Percentiles rank a stretch among this genome's conserved stretches.
phyloP scores from a whole-genome alignment of 495 filamentous ascomycete genomes.

The Trichoderma gamsii region DNA sequence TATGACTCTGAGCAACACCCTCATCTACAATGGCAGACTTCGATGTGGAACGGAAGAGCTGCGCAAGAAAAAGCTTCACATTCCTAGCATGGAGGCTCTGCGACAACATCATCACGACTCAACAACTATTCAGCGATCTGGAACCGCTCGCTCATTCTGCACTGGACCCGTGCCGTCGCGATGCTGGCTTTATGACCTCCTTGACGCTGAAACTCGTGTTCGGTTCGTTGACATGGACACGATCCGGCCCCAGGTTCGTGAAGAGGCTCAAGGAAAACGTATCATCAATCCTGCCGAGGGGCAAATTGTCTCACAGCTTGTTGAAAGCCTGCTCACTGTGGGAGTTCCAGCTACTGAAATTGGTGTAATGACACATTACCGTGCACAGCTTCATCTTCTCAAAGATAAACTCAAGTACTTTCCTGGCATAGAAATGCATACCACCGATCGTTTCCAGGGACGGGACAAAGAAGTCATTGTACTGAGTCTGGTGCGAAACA shows the following conservation, averaged over 20 bases:
- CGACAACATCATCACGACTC: conserved; percentile 44
- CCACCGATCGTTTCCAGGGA: conserved; percentile 92
- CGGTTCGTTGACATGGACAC: conserved; percentile 84
- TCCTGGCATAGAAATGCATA: conserved; percentile 79
- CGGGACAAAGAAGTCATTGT: conserved; percentile 90
- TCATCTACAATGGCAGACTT: conserved; percentile 84
- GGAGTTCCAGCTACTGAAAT: conserved; percentile 73
- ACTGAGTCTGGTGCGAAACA: conserved; percentile 78
- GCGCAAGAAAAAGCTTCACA: conserved; percentile 56
- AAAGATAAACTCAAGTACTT: conserved; percentile 37
- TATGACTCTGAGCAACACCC: conserved; percentile 85
- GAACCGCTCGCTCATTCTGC: conserved; percentile 45
- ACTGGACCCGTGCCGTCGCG: conserved; percentile 37
- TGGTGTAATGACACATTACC: conserved; percentile 98
- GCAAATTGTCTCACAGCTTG: conserved; percentile 66
- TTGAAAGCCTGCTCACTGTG: conserved; percentile 64
- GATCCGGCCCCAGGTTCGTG: conserved; percentile 55
- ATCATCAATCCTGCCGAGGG: conserved; percentile 82
- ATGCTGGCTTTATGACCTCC: conserved; percentile 81
- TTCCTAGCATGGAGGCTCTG: conserved; percentile 49
- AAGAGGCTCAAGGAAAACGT: conserved; percentile 69
- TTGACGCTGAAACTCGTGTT: conserved; percentile 64
- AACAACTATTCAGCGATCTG: conserved; percentile 23
- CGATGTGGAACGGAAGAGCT: conserved; percentile 81
- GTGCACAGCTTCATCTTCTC: conserved; percentile 67